These are phyloP conservation scores for Aspergillus aculeatinus DNA, from an alignment of 2,329 filamentous ascomycete species.

Conservation along the genomic window DNA sequence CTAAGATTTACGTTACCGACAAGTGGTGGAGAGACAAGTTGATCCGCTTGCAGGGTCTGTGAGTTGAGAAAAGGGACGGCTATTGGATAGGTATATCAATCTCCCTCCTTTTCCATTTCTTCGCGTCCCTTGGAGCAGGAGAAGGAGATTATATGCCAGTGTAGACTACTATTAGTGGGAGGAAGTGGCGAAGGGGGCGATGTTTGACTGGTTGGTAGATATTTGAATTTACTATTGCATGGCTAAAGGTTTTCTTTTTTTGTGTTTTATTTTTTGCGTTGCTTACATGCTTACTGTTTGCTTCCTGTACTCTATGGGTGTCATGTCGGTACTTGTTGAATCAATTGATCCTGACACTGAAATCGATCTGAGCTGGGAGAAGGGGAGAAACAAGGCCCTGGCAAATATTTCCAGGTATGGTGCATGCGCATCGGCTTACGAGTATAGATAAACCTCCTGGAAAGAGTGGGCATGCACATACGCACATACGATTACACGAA, in stretches of 20 bases:
- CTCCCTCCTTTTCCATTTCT: background rate
- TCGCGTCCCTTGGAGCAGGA: background rate
- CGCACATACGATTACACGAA: no score
- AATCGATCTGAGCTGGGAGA: background rate
- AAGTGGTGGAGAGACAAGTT: background rate
- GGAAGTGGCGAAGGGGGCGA: background rate
- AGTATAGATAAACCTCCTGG: no score
- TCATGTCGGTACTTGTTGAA: slow-evolving; percentile 5
- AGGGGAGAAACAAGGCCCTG: no score
- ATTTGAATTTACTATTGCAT: background rate
- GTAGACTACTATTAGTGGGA: background rate
- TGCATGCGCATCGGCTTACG: no score
- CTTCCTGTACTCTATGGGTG: slow-evolving; percentile 28
- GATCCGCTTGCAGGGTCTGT: background rate
- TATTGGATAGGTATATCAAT: background rate
- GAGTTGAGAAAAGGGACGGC: background rate
- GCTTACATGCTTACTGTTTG: slow-evolving; percentile 18
- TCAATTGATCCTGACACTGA: slow-evolving; percentile 17
- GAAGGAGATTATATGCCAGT: background rate
- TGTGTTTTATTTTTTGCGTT: background rate
- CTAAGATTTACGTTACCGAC: background rate
- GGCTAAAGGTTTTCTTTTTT: background rate
- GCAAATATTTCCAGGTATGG: no score
- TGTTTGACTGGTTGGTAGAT: background rate
- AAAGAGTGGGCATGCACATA: no score